A percentile compares a stretch with the other conserved stretches of the same genome.
Conservation (phyloP, 495 filamentous ascomycete genomes). For the Hypoxylon intermedium region DNA sequence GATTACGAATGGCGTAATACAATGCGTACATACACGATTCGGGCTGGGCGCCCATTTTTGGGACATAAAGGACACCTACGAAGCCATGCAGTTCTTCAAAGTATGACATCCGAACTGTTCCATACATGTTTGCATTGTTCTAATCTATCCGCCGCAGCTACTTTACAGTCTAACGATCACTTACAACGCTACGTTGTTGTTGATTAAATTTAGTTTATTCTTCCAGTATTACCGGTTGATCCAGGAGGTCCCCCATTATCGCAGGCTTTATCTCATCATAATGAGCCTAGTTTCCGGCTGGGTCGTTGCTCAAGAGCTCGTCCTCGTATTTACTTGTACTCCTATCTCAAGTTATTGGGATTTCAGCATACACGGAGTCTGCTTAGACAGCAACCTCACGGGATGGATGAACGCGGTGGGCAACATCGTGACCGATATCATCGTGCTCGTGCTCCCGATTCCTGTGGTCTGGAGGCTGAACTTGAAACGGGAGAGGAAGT, state of each 20-base stretch:
- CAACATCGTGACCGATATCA: slow-evolving; percentile 61
- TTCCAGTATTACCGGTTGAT: slow-evolving; percentile 38
- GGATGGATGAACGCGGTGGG: slow-evolving; percentile 59
- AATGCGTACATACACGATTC: slow-evolving; percentile 24
- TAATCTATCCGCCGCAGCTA: slow-evolving; percentile 21
- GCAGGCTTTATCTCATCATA: slow-evolving; percentile 15
- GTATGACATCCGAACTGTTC: slow-evolving; percentile 13
- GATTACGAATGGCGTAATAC: slow-evolving; percentile 29
- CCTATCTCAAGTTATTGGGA: slow-evolving; percentile 53
- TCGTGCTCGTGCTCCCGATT: slow-evolving; percentile 60
- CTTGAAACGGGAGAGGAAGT: slow-evolving; percentile 48
- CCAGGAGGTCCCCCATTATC: slow-evolving; percentile 33
- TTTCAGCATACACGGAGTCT: slow-evolving; percentile 37
- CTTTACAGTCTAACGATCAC: slow-evolving; percentile 28
- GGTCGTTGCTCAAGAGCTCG: slow-evolving; percentile 29
- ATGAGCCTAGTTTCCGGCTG: slow-evolving; percentile 28
- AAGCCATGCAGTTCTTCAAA: slow-evolving; percentile 17
- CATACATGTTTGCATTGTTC: not conserved
- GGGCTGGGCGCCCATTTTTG: slow-evolving; percentile 31
- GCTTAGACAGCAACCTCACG: slow-evolving; percentile 53
- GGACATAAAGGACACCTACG: slow-evolving; percentile 4
- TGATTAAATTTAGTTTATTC: slow-evolving; percentile 35
- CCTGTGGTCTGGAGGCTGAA: slow-evolving; percentile 54
- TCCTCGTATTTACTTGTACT: slow-evolving; percentile 44
- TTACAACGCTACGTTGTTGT: slow-evolving; percentile 21